These are phyloP conservation scores for Canavalia ensiformis DNA, from an alignment of 306 rosid genomes.

Conservation along the genomic window DNA sequence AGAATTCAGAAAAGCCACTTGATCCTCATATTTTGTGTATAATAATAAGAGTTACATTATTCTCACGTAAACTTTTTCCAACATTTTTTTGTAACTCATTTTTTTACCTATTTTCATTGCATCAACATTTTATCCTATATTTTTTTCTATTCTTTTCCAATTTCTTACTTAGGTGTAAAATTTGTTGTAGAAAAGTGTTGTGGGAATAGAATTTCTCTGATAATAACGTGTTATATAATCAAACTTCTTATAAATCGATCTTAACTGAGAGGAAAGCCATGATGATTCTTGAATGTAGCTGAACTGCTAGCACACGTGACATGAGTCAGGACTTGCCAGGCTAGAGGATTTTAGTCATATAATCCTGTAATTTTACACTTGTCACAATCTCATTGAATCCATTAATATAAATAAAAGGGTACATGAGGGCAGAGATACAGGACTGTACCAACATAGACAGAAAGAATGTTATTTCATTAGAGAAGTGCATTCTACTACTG, in stretches of 20 bases:
- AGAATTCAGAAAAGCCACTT: conserved; percentile 35
- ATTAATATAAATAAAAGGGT: background rate
- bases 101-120: too few species aligned
- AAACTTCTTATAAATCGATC: conserved; percentile 15
- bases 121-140: too few species aligned
- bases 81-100: too few species aligned
- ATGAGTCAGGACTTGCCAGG: conserved; percentile 11
- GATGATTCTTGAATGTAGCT: conserved; percentile 33
- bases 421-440: background rate
- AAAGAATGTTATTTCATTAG: conserved; percentile 32
- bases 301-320: conserved; percentile 3
- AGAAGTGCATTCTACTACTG: conserved; percentile 13
- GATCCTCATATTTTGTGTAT: conserved; percentile 32
- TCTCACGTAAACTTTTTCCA: too few species aligned
- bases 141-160: too few species aligned
- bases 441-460: conserved; percentile 10
- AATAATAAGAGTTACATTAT: background rate
- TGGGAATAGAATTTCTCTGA: background rate
- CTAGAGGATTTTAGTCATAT: conserved; percentile 38
- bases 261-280: conserved; percentile 34
- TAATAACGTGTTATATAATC: background rate
- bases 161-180: too few species aligned
- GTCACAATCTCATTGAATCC: conserved; percentile 40
- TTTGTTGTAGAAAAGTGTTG: too few species aligned
- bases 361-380: conserved; percentile 11